A percentile compares a stretch with the other conserved stretches of the same genome.
phyloP scores from a whole-genome alignment of 768 basidiomycete genomes.

The Serendipita indica region DNA sequence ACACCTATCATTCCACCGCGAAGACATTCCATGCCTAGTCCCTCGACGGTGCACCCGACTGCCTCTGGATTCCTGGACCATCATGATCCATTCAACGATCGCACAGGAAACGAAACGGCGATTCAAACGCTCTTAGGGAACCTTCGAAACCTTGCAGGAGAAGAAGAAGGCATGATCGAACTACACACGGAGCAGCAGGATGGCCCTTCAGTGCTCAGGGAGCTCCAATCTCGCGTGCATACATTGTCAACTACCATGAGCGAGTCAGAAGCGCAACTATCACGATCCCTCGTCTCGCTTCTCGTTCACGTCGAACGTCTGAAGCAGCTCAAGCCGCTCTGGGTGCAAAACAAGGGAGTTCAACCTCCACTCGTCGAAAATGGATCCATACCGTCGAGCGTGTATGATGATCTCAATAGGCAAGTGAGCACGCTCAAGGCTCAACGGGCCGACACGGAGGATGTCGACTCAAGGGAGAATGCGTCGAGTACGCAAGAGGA shows the following conservation, averaged over 20 bases:
- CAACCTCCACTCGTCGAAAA: conserved; percentile 20
- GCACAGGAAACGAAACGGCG: conserved; percentile 20
- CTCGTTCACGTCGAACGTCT: conserved; percentile 54
- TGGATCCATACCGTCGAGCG: conserved; percentile 22
- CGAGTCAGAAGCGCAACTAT: conserved; percentile 43
- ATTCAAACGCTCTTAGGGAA: conserved; percentile 49
- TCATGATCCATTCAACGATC: conserved; percentile 19
- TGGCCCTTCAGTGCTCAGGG: conserved; percentile 41
- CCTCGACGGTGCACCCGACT: conserved; percentile 20
- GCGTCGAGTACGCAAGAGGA: conserved; percentile 30
- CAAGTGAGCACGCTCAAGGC: conserved; percentile 55
- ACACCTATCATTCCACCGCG: conserved; percentile 43
- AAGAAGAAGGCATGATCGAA: conserved; percentile 33
- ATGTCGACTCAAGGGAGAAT: conserved; percentile 23
- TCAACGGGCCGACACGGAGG: conserved; percentile 34
- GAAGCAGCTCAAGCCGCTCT: conserved; percentile 19
- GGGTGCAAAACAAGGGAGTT: not conserved
- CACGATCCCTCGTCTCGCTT: conserved; percentile 52
- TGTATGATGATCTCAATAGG: conserved; percentile 47
- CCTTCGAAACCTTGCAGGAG: conserved; percentile 36
- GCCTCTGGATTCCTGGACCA: no score
- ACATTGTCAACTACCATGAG: conserved; percentile 30
- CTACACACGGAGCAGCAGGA: conserved; percentile 22
- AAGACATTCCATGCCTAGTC: conserved; percentile 43
- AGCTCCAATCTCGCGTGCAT: conserved; percentile 43